Base-by-base conservation (phyloP, 2,329 filamentous ascomycete genomes). In the Capronia epimyces region DNA sequence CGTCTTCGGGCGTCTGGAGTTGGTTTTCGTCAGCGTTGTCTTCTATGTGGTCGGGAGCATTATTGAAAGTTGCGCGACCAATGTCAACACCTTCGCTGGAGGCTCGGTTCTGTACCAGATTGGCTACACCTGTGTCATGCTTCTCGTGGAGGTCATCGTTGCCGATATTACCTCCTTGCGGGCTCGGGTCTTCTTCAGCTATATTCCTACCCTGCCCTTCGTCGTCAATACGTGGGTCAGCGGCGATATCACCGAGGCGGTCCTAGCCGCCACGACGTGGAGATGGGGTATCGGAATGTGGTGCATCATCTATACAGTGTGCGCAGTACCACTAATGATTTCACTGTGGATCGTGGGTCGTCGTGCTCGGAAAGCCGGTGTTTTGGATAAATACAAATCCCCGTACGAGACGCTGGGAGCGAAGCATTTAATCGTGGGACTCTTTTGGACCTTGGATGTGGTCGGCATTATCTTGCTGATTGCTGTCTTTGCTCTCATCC, bases 261-360 rank as follows among this genome's bases (percentile, higher is more conserved):
- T 83, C 0, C 61, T 83, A 16, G 59, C 50, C 0, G 63, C 62
- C 1, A 77, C 77, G 0, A 74, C 69, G 1, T 84, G 81, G 81
- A 67, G 74, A 51, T 83, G 80, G 79, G 81, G 81, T 12, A 72
- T 81, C 20, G 81, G 80, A 56, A 83, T 84, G 79, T 84, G 78
- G 72, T 73, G 71, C 41, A 76, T 83, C 55, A 79, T 83, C 43
- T 82, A 79, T 60, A 76, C 80, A 8, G 67, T 79, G 6, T 76
- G 75, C 49, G 71, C 76, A 0, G 52, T 82, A 3, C 80, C 81
- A 1, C 69, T 84, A 0, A 66, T 83, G 60, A 55, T 73, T 32
- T 74, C 74, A 4, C 69, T 85, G 0, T 65, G 67, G 44, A 60
- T 78, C 32, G 75, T 80, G 12, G 69, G 71, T 9, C 71, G 67